Evolutionary conservation across 257 asterid genomes (phyloP).

Genomic region (Penstemon davidsonii): DNA sequence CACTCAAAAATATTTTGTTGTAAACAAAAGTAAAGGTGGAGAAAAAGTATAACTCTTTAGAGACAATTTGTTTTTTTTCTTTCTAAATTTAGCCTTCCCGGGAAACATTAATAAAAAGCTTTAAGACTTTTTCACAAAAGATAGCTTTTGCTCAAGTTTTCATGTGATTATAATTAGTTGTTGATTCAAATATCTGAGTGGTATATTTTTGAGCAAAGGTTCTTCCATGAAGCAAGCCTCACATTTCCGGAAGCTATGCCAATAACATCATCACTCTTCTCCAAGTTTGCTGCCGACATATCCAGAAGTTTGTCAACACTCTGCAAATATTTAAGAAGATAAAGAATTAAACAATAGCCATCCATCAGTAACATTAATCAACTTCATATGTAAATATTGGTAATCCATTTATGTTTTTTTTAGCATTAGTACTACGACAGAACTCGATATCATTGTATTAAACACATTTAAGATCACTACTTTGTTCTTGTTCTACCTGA

Average conservation of each 20-base stretch:
- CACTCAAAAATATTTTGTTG: slow-evolving; percentile 4
- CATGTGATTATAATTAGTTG: slow-evolving; percentile 11
- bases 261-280: slow-evolving; percentile 58
- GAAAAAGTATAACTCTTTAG: too few species aligned
- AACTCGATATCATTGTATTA: slow-evolving; percentile 2
- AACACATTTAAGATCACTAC: slow-evolving; percentile 15
- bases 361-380: slow-evolving; percentile 13
- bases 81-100: background rate
- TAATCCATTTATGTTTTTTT: slow-evolving; percentile 12
- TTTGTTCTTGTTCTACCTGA: slow-evolving; percentile 11
- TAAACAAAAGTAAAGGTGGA: background rate
- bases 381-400: slow-evolving; percentile 3
- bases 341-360: slow-evolving; percentile 25
- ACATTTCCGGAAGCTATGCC: slow-evolving; percentile 43
- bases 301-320: slow-evolving; percentile 72
- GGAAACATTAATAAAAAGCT: background rate
- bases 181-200: slow-evolving; percentile 18
- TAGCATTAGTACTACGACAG: slow-evolving; percentile 19
- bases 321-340: slow-evolving; percentile 47
- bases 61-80: too few species aligned
- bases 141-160: slow-evolving; percentile 1
- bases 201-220: background rate
- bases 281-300: slow-evolving; percentile 58
- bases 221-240: slow-evolving; percentile 30
- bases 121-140: slow-evolving; percentile 11